Conservation (phyloP, 108 stramenopile genomes). For the Aurantiochytrium sp. region DNA sequence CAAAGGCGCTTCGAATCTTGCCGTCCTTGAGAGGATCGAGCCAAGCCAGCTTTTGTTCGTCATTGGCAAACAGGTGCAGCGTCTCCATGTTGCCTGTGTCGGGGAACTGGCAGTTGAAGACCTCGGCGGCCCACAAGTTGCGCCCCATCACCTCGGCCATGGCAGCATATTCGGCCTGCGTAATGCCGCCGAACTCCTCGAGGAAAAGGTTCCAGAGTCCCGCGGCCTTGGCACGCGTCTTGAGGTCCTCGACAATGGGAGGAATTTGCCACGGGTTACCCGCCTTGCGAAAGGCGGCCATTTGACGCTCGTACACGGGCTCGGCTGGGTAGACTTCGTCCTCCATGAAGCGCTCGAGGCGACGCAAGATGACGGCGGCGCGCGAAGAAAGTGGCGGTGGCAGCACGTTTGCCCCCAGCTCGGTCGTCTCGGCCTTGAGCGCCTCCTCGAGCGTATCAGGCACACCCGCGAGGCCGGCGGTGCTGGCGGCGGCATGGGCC, state of each 20-base stretch:
- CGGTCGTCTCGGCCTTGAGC: background rate
- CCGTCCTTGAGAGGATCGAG: slow-evolving; percentile 37
- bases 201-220: slow-evolving; percentile 84
- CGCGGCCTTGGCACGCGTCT: slow-evolving; percentile 54
- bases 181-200: slow-evolving; percentile 43
- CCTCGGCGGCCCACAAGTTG: slow-evolving; percentile 43
- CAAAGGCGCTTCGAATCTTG: slow-evolving; percentile 38
- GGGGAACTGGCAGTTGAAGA: slow-evolving; percentile 49
- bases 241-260: slow-evolving; percentile 54
- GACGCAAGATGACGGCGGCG: background rate
- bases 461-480: background rate
- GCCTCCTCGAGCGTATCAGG: background rate
- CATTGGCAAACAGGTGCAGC: slow-evolving; percentile 32
- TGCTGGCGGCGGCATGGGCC: background rate
- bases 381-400: background rate
- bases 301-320: background rate
- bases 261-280: slow-evolving; percentile 16
- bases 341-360: background rate
- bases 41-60: slow-evolving; percentile 30
- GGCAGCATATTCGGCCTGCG: slow-evolving; percentile 41
- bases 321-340: background rate
- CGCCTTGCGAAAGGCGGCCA: background rate
- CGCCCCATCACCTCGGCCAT: slow-evolving; percentile 42
- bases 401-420: background rate
- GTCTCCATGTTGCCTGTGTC: slow-evolving; percentile 59